Conservation (phyloP, 306 rosid species). For the Heteromeles arbutifolia region DNA sequence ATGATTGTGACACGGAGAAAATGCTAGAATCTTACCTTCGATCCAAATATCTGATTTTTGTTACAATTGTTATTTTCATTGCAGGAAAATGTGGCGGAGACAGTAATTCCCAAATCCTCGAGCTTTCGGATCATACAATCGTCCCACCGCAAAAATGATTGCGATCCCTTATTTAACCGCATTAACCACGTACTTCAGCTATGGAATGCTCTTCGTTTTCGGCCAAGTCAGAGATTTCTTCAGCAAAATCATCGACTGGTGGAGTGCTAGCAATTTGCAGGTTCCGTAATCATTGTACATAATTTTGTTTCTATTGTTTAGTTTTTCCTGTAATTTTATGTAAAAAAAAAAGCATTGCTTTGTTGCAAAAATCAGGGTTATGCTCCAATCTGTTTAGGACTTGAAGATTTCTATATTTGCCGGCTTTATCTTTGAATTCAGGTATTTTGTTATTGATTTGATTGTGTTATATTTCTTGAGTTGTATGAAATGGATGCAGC, state of each 20-base stretch:
- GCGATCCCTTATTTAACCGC: slow-evolving; percentile 84
- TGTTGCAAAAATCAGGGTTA: slow-evolving; percentile 43
- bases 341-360: background rate
- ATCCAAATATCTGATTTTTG: too few species aligned
- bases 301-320: background rate
- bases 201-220: slow-evolving; percentile 75
- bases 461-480: background rate
- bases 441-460: slow-evolving; percentile 22
- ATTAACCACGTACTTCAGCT: slow-evolving; percentile 84
- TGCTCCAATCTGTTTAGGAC: slow-evolving; percentile 88
- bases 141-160: slow-evolving; percentile 21
- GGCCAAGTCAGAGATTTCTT: slow-evolving; percentile 85
- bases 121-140: background rate
- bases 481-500: background rate
- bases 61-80: too few species aligned
- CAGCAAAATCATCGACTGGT: slow-evolving; percentile 66
- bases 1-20: too few species aligned
- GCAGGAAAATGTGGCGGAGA: too few species aligned
- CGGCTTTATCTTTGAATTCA: slow-evolving; percentile 80
- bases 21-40: too few species aligned
- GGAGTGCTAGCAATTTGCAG: slow-evolving; percentile 56
- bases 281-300: slow-evolving; percentile 7
- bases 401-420: slow-evolving; percentile 77
- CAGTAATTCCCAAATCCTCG: too few species aligned
- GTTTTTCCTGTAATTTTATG: background rate